phyloP scores from a whole-genome alignment of 495 filamentous ascomycete genomes.

The Rostrohypoxylon terebratum region DNA sequence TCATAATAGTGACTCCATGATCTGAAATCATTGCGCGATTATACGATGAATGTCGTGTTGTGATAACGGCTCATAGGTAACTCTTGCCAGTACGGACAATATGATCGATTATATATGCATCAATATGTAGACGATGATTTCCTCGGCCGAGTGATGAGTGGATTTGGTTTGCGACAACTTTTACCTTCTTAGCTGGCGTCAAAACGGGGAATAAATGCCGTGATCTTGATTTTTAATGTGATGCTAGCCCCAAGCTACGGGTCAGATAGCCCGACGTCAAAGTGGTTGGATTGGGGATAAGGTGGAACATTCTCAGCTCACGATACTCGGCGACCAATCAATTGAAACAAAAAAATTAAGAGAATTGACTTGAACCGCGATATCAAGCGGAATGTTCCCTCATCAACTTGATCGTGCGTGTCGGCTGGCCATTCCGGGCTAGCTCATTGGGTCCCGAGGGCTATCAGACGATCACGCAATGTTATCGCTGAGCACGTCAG shows the following conservation, averaged over 20 bases:
- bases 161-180: background rate
- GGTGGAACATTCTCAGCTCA: background rate
- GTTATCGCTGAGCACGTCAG: conserved; percentile 39
- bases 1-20: background rate
- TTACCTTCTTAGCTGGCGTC: background rate
- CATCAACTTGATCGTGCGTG: background rate
- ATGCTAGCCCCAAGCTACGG: background rate
- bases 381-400: background rate
- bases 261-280: background rate
- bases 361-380: background rate
- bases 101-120: background rate
- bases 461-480: conserved; percentile 35
- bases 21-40: too few relatives aligned
- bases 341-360: background rate
- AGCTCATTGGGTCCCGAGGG: conserved; percentile 32
- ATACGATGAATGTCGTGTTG: too few relatives aligned
- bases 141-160: background rate
- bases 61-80: too few relatives aligned
- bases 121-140: background rate
- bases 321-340: background rate
- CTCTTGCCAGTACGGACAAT: too few relatives aligned
- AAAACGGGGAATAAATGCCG: background rate
- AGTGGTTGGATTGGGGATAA: background rate
- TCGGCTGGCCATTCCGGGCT: conserved; percentile 9
- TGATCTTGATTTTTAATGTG: background rate